Conservation (phyloP, 1,284 basidiomycete genomes). For the Tilletia indica region DNA sequence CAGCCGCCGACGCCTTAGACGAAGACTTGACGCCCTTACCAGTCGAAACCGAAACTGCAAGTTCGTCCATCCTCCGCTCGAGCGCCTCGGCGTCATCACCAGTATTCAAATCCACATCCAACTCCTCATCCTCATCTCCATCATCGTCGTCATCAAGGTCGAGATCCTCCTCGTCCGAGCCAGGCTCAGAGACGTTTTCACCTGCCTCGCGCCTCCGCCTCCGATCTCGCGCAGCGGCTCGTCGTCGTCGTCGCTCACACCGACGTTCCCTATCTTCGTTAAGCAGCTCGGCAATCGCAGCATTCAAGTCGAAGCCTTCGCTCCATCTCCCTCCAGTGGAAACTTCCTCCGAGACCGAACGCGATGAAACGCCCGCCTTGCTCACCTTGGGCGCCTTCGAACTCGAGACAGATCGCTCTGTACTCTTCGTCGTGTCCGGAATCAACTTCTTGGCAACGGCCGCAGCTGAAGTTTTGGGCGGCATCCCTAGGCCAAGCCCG, state of each 20-base stretch:
- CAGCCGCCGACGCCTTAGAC: neutral
- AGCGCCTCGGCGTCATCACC: neutral
- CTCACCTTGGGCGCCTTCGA: neutral
- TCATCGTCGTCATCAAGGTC: slow-evolving; percentile 16
- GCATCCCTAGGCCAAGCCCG: neutral
- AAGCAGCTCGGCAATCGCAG: slow-evolving; percentile 46
- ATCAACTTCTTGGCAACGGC: neutral
- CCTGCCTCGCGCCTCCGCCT: slow-evolving; percentile 7
- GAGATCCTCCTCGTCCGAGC: slow-evolving; percentile 6
- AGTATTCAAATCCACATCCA: neutral
- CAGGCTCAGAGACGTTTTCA: slow-evolving; percentile 3
- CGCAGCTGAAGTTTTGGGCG: neutral
- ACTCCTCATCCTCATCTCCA: neutral
- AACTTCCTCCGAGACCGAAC: slow-evolving; percentile 23
- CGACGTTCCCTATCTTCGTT: slow-evolving; percentile 41
- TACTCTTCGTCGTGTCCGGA: neutral
- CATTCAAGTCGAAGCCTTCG: slow-evolving; percentile 46
- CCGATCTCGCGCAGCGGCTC: neutral
- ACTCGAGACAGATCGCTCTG: neutral
- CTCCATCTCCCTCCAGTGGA: slow-evolving; percentile 32
- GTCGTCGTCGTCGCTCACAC: slow-evolving; percentile 20
- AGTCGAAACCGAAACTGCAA: too few relatives aligned
- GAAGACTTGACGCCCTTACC: neutral
- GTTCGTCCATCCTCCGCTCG: too few relatives aligned
- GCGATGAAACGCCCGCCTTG: too few relatives aligned